These are phyloP conservation scores for Metarhizium robertsii DNA, from an alignment of 2,329 filamentous ascomycete species.

Conservation along the genomic window DNA sequence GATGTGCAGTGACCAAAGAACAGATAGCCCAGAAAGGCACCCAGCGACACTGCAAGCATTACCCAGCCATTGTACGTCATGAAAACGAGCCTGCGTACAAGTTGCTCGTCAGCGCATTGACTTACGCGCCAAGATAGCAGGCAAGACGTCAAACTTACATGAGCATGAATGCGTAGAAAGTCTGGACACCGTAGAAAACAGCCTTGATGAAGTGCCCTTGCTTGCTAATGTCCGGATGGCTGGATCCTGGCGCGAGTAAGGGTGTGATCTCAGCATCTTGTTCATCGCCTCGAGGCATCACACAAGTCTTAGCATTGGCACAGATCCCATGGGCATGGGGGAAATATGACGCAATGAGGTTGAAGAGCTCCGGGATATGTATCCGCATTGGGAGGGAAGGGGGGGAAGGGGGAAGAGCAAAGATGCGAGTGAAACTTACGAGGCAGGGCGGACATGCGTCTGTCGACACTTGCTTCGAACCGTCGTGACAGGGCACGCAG, in stretches of 20 bases:
- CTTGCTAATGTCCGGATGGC: slow-evolving; percentile 50
- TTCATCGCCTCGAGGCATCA: slow-evolving; percentile 21
- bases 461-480: slow-evolving; percentile 57
- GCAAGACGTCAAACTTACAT: slow-evolving; percentile 56
- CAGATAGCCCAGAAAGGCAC: slow-evolving; percentile 82
- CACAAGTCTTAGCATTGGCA: slow-evolving; percentile 21
- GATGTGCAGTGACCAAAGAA: slow-evolving; percentile 64
- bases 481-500: slow-evolving; percentile 66
- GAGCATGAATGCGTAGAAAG: slow-evolving; percentile 98
- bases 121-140: neutral
- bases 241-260: slow-evolving; percentile 64
- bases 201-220: slow-evolving; percentile 72
- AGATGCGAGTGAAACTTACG: slow-evolving; percentile 34
- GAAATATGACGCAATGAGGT: slow-evolving; percentile 2
- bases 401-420: neutral
- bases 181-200: slow-evolving; percentile 79
- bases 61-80: slow-evolving; percentile 99
- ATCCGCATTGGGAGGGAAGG: no score
- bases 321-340: slow-evolving; percentile 8
- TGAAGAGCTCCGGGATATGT: neutral
- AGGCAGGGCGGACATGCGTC: slow-evolving; percentile 36
- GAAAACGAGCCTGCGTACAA: slow-evolving; percentile 68
- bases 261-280: slow-evolving; percentile 53
- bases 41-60: slow-evolving; percentile 83
- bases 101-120: neutral